These are phyloP conservation scores for Kurtzmaniella cleridarum DNA, from an alignment of 805 yeast genomes.

Conservation along the genomic window DNA sequence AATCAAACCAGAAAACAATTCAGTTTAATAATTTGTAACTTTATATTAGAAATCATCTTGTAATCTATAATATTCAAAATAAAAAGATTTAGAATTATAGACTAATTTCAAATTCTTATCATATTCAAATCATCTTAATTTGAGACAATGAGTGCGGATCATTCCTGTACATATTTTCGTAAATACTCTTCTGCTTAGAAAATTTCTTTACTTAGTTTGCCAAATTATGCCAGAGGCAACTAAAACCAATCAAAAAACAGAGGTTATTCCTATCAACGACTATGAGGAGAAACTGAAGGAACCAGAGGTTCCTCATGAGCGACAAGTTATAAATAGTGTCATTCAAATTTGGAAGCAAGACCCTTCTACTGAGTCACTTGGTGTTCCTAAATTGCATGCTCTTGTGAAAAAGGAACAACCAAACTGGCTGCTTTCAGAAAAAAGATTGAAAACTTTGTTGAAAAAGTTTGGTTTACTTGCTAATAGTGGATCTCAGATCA, in stretches of 20 bases:
- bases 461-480: conserved; percentile 50
- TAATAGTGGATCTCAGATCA: conserved; percentile 29
- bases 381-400: conserved; percentile 48
- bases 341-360: conserved; percentile 64
- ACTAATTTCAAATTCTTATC: no score
- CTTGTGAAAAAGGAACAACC: conserved; percentile 47
- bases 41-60: no score
- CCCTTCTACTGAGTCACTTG: conserved; percentile 54
- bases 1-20: no score
- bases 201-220: no score
- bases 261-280: conserved; percentile 35
- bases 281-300: conserved; percentile 14
- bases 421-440: conserved; percentile 59
- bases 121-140: no score
- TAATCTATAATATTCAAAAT: no score
- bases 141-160: no score
- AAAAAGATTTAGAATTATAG: no score
- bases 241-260: conserved; percentile 15
- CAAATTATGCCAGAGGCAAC: not conserved
- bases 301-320: conserved; percentile 47
- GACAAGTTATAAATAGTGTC: conserved; percentile 57
- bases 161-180: no score
- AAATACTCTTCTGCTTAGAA: no score
- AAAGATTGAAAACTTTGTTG: conserved; percentile 48
- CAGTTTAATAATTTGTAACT: no score